Conservation (phyloP, 2,329 filamentous ascomycete species). For the Microdochium paspali region DNA sequence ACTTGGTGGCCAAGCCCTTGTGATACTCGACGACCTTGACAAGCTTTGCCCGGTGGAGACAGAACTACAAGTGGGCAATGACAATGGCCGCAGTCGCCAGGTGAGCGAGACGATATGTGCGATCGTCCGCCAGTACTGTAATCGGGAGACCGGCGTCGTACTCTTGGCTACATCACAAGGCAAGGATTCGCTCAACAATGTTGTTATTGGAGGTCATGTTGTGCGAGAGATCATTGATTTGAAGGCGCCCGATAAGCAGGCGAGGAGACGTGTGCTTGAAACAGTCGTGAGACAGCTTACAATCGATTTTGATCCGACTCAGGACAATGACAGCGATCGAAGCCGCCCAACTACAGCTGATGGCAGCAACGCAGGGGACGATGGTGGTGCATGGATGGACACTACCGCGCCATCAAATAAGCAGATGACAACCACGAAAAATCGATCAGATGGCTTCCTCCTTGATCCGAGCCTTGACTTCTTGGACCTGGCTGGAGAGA, state of each 20-base stretch:
- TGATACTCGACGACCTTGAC: constrained; percentile 89
- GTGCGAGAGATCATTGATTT: constrained; percentile 84
- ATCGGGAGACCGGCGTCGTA: constrained; percentile 69
- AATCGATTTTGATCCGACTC: constrained; percentile 24
- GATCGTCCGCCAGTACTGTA: constrained; percentile 77
- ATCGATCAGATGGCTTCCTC: constrained; percentile 52
- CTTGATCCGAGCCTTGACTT: constrained; percentile 76
- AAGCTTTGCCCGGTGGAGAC: constrained; percentile 89
- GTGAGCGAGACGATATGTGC: constrained; percentile 82
- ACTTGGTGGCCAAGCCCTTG: constrained; percentile 71
- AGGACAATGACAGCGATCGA: constrained; percentile 26
- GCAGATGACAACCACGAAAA: constrained; percentile 17
- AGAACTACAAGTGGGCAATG: constrained; percentile 84
- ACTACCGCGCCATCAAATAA: constrained; percentile 50
- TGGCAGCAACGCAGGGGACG: constrained; percentile 37
- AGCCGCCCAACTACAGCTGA: constrained; percentile 50
- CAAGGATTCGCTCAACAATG: constrained; percentile 86
- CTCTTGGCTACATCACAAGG: constrained; percentile 84
- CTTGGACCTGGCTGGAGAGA: constrained; percentile 84
- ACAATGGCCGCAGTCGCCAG: constrained; percentile 87
- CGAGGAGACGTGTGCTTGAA: constrained; percentile 73
- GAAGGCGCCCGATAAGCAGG: constrained; percentile 89
- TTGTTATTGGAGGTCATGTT: constrained; percentile 84
- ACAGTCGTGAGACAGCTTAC: constrained; percentile 56
- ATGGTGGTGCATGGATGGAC: constrained; percentile 65